phyloP scores from a whole-genome alignment of 495 filamentous ascomycete species.

The Aspergillus baeticus region DNA sequence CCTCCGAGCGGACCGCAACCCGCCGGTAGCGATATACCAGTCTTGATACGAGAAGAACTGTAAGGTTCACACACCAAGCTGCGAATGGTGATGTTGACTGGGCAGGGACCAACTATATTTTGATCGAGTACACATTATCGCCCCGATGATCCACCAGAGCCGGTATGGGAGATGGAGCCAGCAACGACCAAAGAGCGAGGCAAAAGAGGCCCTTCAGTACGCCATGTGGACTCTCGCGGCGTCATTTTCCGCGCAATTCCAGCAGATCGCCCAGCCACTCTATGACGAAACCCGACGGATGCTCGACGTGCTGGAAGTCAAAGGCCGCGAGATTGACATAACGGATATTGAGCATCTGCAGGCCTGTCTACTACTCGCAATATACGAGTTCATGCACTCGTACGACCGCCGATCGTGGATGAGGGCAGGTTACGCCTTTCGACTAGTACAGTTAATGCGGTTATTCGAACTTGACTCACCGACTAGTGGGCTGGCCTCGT shows the following conservation, averaged over 20 bases:
- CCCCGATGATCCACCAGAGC: constrained; percentile 46
- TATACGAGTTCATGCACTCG: constrained; percentile 43
- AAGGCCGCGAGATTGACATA: not conserved
- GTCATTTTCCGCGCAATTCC: constrained; percentile 46
- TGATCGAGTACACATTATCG: constrained; percentile 47
- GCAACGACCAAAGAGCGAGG: constrained; percentile 12
- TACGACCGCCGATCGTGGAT: constrained; percentile 42
- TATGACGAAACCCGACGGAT: constrained; percentile 42
- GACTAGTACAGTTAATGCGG: constrained; percentile 44
- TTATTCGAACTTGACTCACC: constrained; percentile 41
- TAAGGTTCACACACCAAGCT: constrained; percentile 12
- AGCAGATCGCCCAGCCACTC: constrained; percentile 35
- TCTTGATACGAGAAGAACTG: constrained; percentile 30
- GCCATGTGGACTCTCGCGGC: constrained; percentile 54
- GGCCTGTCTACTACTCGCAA: constrained; percentile 47
- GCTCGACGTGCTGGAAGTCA: constrained; percentile 18
- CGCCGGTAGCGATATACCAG: not conserved
- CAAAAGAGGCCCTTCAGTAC: constrained; percentile 41
- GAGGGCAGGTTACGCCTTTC: constrained; percentile 48
- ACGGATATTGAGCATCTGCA: constrained; percentile 40
- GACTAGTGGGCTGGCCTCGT: not conserved
- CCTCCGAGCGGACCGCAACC: not conserved
- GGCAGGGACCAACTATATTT: constrained; percentile 49
- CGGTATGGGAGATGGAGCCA: constrained; percentile 24
- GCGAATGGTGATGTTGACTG: not conserved